Evolutionary conservation across 331 rosid genomes (phyloP).

Genomic region (Quercus phellos): DNA sequence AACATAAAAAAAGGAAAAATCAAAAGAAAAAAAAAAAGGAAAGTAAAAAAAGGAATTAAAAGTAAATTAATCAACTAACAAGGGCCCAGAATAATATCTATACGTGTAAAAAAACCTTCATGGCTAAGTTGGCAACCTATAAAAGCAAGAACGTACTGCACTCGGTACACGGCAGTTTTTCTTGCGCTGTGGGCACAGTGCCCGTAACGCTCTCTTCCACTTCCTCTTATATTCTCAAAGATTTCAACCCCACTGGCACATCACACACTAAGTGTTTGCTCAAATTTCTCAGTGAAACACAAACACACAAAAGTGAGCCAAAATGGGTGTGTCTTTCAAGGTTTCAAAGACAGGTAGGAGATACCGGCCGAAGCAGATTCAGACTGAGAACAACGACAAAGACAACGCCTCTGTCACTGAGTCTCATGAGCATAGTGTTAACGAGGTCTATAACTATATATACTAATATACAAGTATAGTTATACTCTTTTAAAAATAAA

Average conservation of each 20-base stretch:
- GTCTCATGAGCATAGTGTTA: background rate
- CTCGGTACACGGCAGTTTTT: background rate
- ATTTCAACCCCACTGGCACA: background rate
- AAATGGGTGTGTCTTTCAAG: slow-evolving; percentile 39
- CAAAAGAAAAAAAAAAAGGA: background rate
- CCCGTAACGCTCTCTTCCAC: background rate
- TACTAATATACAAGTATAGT: too few relatives aligned
- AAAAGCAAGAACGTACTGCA: background rate
- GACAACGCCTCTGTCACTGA: slow-evolving; percentile 1
- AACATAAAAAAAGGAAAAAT: background rate
- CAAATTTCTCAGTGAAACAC: background rate
- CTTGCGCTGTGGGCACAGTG: slow-evolving; percentile 2
- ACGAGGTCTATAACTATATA: slow-evolving; percentile 10
- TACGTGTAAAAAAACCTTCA: slow-evolving; percentile 31
- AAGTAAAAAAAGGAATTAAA: background rate
- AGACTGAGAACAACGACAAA: slow-evolving; percentile 3
- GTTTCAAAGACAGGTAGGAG: slow-evolving; percentile 34
- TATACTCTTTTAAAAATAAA: background rate
- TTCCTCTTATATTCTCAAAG: background rate
- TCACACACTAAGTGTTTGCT: background rate
- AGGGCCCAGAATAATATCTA: background rate
- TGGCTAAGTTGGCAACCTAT: slow-evolving; percentile 33
- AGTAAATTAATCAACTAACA: too few relatives aligned
- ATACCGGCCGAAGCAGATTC: slow-evolving; percentile 28
- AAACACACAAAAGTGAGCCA: background rate